Conservation (phyloP, 805 yeast species). For the Candida lessepsii region DNA sequence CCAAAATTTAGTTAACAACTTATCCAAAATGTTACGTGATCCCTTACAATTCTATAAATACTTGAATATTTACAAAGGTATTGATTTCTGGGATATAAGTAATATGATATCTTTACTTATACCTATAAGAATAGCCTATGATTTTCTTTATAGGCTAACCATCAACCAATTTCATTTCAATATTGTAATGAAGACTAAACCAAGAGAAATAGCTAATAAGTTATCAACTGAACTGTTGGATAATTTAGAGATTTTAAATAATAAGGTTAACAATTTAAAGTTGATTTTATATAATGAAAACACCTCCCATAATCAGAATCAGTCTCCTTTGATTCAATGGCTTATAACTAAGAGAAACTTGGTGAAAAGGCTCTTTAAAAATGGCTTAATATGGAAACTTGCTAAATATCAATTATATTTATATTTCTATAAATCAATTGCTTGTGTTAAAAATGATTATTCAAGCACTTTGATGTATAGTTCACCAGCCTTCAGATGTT, state of each 20-base stretch:
- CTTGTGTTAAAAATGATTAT: slow-evolving; percentile 36
- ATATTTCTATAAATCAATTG: slow-evolving; percentile 26
- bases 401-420: slow-evolving; percentile 13
- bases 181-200: slow-evolving; percentile 25
- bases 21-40: slow-evolving; percentile 8
- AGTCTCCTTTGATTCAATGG: slow-evolving; percentile 1
- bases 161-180: slow-evolving; percentile 34
- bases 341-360: neutral
- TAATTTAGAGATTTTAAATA: slow-evolving; percentile 19
- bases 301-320: neutral
- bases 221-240: slow-evolving; percentile 21
- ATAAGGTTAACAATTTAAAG: neutral
- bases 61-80: slow-evolving; percentile 19
- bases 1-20: neutral
- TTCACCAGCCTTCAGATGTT: slow-evolving; percentile 25
- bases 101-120: slow-evolving; percentile 34
- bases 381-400: slow-evolving; percentile 10
- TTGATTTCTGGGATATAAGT: slow-evolving; percentile 29
- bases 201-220: slow-evolving; percentile 34
- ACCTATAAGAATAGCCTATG: slow-evolving; percentile 39
- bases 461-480: slow-evolving; percentile 23
- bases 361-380: slow-evolving; percentile 3
- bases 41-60: slow-evolving; percentile 10
- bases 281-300: slow-evolving; percentile 1
- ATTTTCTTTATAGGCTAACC: slow-evolving; percentile 30